Conservation (phyloP, 2,329 filamentous ascomycete species). For the Byssothecium circinans region DNA sequence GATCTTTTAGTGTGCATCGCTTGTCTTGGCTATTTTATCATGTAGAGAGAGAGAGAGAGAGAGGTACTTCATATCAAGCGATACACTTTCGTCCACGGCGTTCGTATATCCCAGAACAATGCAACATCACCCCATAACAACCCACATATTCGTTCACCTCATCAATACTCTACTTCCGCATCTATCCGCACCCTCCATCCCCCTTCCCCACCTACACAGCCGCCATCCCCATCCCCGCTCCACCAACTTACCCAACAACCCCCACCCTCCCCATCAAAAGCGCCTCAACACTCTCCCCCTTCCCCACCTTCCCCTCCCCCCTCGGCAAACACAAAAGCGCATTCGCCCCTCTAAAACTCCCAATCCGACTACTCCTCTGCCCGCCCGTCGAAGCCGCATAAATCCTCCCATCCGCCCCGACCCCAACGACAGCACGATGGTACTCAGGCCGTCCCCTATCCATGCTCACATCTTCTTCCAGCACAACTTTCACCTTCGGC, state of each 20-base stretch:
- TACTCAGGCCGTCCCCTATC: slow-evolving; percentile 84
- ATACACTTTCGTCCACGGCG: too few species aligned
- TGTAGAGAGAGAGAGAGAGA: too few species aligned
- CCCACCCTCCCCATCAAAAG: slow-evolving; percentile 66
- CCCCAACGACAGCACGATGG: slow-evolving; percentile 76
- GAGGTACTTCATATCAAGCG: too few species aligned
- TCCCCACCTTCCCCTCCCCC: slow-evolving; percentile 64
- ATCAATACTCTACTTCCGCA: too few species aligned
- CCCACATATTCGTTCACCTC: too few species aligned
- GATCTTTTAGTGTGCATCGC: too few species aligned
- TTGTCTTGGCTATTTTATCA: too few species aligned
- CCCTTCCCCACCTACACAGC: too few species aligned
- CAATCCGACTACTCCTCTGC: slow-evolving; percentile 86
- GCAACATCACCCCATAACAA: too few species aligned
- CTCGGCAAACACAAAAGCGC: slow-evolving; percentile 76
- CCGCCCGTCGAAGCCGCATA: slow-evolving; percentile 81
- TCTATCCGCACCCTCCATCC: too few species aligned
- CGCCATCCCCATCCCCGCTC: too few species aligned
- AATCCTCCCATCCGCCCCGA: slow-evolving; percentile 65
- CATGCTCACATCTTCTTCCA: slow-evolving; percentile 72
- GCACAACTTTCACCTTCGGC: slow-evolving; percentile 68
- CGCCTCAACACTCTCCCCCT: slow-evolving; percentile 73
- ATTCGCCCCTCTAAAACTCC: slow-evolving; percentile 87
- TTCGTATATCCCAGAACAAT: too few species aligned
- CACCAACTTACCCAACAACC: slow-evolving; percentile 3